Conservation (phyloP, 2,329 filamentous ascomycete species). For the Penicillium hordei region DNA sequence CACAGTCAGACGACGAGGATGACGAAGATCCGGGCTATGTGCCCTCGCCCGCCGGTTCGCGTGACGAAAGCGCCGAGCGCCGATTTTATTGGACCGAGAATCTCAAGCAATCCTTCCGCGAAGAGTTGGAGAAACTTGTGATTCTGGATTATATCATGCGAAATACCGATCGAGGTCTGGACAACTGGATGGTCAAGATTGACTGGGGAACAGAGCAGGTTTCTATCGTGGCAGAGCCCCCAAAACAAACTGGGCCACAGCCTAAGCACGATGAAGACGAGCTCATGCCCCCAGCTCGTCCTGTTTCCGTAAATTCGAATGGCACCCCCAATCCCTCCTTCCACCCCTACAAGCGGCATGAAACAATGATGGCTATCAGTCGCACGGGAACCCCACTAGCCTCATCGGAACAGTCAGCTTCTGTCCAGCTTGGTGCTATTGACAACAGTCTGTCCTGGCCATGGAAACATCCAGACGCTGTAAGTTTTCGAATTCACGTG, state of each 20-base stretch:
- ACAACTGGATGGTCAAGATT: constrained; percentile 99
- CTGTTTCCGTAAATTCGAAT: constrained; percentile 56
- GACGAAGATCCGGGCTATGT: constrained; percentile 50
- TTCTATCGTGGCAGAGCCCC: constrained; percentile 83
- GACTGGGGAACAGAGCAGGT: constrained; percentile 81
- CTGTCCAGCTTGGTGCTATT: constrained; percentile 83
- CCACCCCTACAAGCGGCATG: constrained; percentile 72
- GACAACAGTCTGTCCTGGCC: constrained; percentile 98
- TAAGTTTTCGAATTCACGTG: constrained; percentile 39
- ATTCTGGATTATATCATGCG: constrained; percentile 99
- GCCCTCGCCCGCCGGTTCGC: constrained; percentile 42
- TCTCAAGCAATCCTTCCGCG: constrained; percentile 86
- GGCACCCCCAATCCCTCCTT: constrained; percentile 37
- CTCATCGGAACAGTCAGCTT: constrained; percentile 50
- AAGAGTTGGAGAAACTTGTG: constrained; percentile 94
- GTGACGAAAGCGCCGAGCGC: constrained; percentile 47
- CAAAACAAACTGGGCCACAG: constrained; percentile 57
- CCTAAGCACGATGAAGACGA: constrained; percentile 48
- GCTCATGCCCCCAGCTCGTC: constrained; percentile 56
- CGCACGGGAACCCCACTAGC: constrained; percentile 55
- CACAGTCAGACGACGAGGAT: constrained; percentile 62
- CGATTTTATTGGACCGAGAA: constrained; percentile 82
- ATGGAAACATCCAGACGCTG: constrained; percentile 96
- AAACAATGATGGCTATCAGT: constrained; percentile 76
- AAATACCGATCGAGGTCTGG: constrained; percentile 91